phyloP scores from a whole-genome alignment of 106 monocot species.

The Dendrobium chrysotoxum region DNA sequence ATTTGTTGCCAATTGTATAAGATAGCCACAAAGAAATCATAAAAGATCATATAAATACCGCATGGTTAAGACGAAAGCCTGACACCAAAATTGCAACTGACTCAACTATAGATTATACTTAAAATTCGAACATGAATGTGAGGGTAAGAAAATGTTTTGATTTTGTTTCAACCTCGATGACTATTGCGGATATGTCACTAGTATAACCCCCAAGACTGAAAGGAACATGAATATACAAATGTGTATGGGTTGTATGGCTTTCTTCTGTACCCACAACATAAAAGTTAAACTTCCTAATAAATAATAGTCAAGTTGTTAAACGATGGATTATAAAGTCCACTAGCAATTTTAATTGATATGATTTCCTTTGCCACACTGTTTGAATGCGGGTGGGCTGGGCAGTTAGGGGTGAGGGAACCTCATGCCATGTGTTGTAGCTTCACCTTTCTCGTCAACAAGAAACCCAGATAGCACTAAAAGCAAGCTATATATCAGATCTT shows the following conservation, averaged over 20 bases:
- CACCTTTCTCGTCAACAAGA: constrained; percentile 78
- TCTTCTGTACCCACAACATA: background rate
- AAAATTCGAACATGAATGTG: no score
- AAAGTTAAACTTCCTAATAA: background rate
- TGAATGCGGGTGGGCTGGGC: background rate
- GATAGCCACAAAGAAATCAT: no score
- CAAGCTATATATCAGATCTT: constrained; percentile 69
- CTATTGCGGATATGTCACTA: background rate
- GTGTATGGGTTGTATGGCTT: background rate
- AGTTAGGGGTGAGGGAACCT: background rate
- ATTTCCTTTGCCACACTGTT: background rate
- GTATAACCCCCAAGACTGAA: background rate
- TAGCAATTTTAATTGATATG: constrained; percentile 1
- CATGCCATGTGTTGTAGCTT: constrained; percentile 10
- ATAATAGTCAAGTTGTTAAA: background rate
- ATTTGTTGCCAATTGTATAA: no score
- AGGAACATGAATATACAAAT: background rate
- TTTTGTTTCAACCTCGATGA: background rate
- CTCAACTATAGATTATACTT: no score
- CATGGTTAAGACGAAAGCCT: no score
- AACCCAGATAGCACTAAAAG: constrained; percentile 78
- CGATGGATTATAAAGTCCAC: background rate
- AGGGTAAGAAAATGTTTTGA: background rate
- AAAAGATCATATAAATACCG: no score
- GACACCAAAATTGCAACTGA: no score